Evolutionary conservation across 2,329 filamentous ascomycete species (phyloP).

Genomic region (Beauveria medogensis): DNA sequence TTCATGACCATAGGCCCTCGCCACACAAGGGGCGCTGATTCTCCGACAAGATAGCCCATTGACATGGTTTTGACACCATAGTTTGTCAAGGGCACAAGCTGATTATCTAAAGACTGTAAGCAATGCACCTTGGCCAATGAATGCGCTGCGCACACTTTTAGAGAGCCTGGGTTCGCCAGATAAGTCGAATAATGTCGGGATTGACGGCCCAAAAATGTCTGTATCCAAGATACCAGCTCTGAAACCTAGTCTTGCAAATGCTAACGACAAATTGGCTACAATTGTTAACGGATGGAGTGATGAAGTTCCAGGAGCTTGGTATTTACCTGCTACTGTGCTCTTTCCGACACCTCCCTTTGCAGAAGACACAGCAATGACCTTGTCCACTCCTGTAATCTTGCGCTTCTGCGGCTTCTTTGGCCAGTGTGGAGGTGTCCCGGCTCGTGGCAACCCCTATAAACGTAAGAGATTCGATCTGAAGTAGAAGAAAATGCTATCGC

Average conservation of each 20-base stretch:
- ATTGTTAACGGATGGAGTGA: neutral
- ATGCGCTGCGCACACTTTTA: slow-evolving; percentile 41
- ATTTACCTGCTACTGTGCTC: slow-evolving; percentile 74
- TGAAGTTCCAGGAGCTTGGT: neutral
- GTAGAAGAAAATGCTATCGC: slow-evolving; percentile 14
- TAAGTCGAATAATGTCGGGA: slow-evolving; percentile 82
- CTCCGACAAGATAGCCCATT: slow-evolving; percentile 85
- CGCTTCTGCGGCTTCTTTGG: slow-evolving; percentile 74
- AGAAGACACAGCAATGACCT: slow-evolving; percentile 93
- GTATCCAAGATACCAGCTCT: slow-evolving; percentile 85
- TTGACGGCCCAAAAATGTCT: slow-evolving; percentile 93
- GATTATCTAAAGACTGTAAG: slow-evolving; percentile 49
- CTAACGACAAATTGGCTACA: slow-evolving; percentile 70
- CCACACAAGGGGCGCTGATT: slow-evolving; percentile 83
- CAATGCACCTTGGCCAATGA: neutral
- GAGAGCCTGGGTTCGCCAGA: slow-evolving; percentile 71
- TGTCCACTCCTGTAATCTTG: slow-evolving; percentile 74
- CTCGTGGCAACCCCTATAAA: slow-evolving; percentile 70
- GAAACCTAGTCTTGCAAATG: slow-evolving; percentile 74
- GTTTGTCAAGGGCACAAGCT: slow-evolving; percentile 79
- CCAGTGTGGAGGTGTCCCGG: slow-evolving; percentile 48
- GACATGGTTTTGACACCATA: slow-evolving; percentile 98
- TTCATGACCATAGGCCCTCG: slow-evolving; percentile 97
- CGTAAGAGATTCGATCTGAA: neutral
- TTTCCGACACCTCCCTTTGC: slow-evolving; percentile 98